Percentiles rank a stretch among this genome's conserved stretches.
These are phyloP conservation scores for Trichoderma lentiforme DNA, from an alignment of 2,329 filamentous ascomycete species.

Conservation along the genomic window DNA sequence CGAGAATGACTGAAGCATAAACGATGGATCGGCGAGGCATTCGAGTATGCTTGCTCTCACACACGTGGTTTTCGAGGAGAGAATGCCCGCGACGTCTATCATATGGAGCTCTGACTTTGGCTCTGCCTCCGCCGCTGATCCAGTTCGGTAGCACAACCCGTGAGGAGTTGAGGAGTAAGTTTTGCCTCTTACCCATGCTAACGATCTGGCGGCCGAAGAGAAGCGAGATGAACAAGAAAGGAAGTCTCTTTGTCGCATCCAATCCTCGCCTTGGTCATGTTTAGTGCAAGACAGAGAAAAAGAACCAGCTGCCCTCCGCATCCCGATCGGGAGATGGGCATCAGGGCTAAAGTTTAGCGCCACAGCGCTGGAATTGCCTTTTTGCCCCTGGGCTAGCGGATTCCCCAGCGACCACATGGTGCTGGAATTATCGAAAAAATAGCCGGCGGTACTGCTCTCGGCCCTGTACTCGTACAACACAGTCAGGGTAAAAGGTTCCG, in stretches of 20 bases:
- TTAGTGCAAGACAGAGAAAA: not conserved
- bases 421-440: not conserved
- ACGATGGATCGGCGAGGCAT: not conserved
- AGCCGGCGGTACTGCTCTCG: not conserved
- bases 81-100: not conserved
- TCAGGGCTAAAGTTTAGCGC: constrained; percentile 14
- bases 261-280: not conserved
- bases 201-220: not conserved
- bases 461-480: not conserved
- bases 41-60: not conserved
- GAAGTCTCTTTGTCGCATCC: not conserved
- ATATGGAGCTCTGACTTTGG: not conserved
- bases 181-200: not conserved
- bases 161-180: too few relatives aligned
- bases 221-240: not conserved
- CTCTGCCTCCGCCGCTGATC: not conserved
- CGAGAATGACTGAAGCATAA: not conserved
- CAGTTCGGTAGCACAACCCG: not conserved
- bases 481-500: not conserved
- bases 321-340: constrained; percentile 13
- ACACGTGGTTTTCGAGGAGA: not conserved
- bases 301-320: not conserved
- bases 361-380: constrained; percentile 7
- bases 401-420: not conserved
- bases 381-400: constrained; percentile 1